Evolutionary conservation across 495 filamentous ascomycete species (phyloP).

Genomic region (Glutinoglossum americanum): DNA sequence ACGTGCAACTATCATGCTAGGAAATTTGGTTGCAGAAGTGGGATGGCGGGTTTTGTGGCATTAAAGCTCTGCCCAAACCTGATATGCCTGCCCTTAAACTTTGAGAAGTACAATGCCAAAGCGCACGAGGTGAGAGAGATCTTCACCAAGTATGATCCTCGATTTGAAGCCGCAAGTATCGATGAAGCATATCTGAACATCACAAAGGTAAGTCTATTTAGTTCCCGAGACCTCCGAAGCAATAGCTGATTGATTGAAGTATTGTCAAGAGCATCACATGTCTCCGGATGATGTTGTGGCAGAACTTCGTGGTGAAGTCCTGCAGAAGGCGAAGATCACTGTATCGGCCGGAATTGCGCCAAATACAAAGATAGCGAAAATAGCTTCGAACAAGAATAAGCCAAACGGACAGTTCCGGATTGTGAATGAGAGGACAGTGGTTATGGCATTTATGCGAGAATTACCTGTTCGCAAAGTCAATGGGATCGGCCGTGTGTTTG

Average conservation of each 20-base stretch:
- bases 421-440: conserved; percentile 41
- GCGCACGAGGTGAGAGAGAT: conserved; percentile 72
- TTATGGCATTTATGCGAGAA: conserved; percentile 68
- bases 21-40: conserved; percentile 73
- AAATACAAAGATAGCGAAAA: conserved; percentile 86
- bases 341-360: conserved; percentile 88
- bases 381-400: conserved; percentile 85
- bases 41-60: conserved; percentile 91
- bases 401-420: conserved; percentile 82
- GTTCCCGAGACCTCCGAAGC: background rate
- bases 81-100: conserved; percentile 63
- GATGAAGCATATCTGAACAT: conserved; percentile 97
- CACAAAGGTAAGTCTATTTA: conserved; percentile 22
- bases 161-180: conserved; percentile 81
- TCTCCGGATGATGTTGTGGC: conserved; percentile 49
- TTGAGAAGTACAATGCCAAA: conserved; percentile 80
- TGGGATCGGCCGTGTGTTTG: conserved; percentile 80
- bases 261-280: conserved; percentile 47
- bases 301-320: conserved; percentile 54
- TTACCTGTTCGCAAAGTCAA: conserved; percentile 81
- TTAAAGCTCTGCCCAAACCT: conserved; percentile 83
- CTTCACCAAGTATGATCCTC: conserved; percentile 64
- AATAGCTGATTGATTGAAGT: conserved; percentile 20
- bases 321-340: conserved; percentile 60
- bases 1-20: conserved; percentile 90